Conservation (phyloP, 225 moss, liverwort and hornwort species). For the Neckera pumila region DNA sequence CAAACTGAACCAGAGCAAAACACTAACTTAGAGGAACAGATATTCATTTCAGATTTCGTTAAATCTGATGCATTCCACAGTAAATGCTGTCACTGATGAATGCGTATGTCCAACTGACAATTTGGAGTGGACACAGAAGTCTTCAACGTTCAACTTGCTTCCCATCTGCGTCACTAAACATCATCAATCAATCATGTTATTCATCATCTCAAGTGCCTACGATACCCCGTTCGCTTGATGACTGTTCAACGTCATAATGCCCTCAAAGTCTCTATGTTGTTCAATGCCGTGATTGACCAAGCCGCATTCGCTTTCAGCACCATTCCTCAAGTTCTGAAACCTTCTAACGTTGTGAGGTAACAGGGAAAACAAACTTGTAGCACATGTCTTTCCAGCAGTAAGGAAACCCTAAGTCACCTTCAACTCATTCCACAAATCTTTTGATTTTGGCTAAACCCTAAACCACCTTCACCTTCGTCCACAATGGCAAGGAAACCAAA, state of each 20-base stretch:
- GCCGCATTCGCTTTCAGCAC: not conserved
- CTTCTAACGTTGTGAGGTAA: not conserved
- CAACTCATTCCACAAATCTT: not conserved
- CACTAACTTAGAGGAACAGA: not conserved
- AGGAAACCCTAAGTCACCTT: not conserved
- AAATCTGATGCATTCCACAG: not conserved
- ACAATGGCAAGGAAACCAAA: not conserved
- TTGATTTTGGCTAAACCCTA: not conserved
- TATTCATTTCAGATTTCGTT: not conserved
- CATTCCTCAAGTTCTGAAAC: not conserved
- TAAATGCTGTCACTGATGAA: not conserved
- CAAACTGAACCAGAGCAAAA: constrained; percentile 30
- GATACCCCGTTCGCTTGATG: not conserved
- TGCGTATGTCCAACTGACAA: not conserved
- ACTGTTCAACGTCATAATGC: not conserved
- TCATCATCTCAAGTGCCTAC: not conserved
- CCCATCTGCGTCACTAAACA: not conserved
- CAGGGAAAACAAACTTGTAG: not conserved
- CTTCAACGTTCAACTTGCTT: not conserved
- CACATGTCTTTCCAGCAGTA: not conserved
- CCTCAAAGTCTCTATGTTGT: not conserved
- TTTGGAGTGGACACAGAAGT: not conserved
- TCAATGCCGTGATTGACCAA: not conserved
- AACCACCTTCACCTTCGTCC: not conserved
- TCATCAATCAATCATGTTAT: not conserved